A percentile compares a stretch with the other conserved stretches of the same genome.
Conservation (phyloP, 2,329 filamentous ascomycete genomes). For the Neofusicoccum kwambonambiense region DNA sequence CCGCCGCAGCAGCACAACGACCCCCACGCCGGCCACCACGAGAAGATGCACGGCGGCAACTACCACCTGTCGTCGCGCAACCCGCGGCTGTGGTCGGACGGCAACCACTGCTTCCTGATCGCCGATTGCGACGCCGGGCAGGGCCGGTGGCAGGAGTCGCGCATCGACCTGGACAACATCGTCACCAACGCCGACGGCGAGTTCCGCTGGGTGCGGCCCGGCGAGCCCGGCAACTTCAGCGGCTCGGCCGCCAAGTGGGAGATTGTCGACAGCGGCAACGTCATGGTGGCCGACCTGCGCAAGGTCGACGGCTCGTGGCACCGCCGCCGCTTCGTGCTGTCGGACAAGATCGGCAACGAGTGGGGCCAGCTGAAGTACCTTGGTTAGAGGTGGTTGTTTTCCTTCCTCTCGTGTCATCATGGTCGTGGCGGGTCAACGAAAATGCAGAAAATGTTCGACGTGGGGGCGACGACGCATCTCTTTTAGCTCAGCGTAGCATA, state of each 20-base stretch:
- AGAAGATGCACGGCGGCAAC: slow-evolving; percentile 14
- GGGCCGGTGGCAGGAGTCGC: background rate
- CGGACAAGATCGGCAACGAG: slow-evolving; percentile 1
- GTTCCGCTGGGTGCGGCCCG: slow-evolving; percentile 1
- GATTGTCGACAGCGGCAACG: slow-evolving; percentile 4
- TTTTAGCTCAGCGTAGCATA: too few relatives aligned
- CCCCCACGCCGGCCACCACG: background rate
- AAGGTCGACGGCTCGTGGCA: background rate
- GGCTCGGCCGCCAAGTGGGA: slow-evolving; percentile 1
- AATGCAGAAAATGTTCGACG: too few relatives aligned
- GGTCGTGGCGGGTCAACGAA: too few relatives aligned
- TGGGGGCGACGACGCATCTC: too few relatives aligned
- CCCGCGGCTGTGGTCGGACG: background rate
- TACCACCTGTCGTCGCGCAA: background rate
- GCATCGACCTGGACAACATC: slow-evolving; percentile 1
- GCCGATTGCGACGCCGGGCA: slow-evolving; percentile 7
- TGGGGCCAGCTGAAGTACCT: background rate
- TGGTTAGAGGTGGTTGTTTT: background rate
- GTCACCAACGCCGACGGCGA: slow-evolving; percentile 4
- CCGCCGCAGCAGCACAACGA: background rate
- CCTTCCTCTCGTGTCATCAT: too few relatives aligned
- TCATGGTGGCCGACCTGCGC: slow-evolving; percentile 3
- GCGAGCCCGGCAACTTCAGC: slow-evolving; percentile 5
- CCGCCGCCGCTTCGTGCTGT: background rate
- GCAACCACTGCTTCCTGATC: slow-evolving; percentile 8